These are phyloP conservation scores for Lophiostoma macrostomum DNA, from an alignment of 495 filamentous ascomycete species.

Conservation along the genomic window DNA sequence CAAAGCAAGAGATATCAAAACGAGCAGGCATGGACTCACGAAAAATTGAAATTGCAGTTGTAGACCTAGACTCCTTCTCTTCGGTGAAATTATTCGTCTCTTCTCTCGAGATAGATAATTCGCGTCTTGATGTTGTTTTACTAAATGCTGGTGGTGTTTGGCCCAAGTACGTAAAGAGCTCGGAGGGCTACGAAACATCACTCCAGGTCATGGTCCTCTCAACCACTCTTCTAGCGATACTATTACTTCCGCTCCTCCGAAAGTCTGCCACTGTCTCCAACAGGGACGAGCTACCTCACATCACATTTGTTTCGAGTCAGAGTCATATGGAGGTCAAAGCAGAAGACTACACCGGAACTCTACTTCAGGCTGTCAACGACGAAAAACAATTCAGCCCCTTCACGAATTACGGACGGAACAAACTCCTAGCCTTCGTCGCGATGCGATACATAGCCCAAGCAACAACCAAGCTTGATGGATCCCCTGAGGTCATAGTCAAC, in stretches of 20 bases:
- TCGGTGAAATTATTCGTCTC: conserved; percentile 38
- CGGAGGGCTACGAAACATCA: background rate
- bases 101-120: conserved; percentile 38
- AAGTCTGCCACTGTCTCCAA: background rate
- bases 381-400: background rate
- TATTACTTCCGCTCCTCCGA: conserved; percentile 6
- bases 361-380: background rate
- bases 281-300: background rate
- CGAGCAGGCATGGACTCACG: conserved; percentile 40
- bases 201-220: conserved; percentile 15
- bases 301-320: background rate
- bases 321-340: background rate
- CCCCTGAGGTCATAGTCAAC: conserved; percentile 4
- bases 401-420: background rate
- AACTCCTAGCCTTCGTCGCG: conserved; percentile 1
- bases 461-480: background rate
- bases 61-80: background rate
- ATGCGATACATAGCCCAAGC: conserved; percentile 1
- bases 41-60: conserved; percentile 47
- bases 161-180: background rate
- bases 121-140: conserved; percentile 41
- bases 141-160: conserved; percentile 42
- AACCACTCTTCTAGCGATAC: conserved; percentile 6
- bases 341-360: background rate
- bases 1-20: conserved; percentile 14